Base-by-base conservation (phyloP, 208 protist genomes). In the Trypanosoma boissoni region DNA sequence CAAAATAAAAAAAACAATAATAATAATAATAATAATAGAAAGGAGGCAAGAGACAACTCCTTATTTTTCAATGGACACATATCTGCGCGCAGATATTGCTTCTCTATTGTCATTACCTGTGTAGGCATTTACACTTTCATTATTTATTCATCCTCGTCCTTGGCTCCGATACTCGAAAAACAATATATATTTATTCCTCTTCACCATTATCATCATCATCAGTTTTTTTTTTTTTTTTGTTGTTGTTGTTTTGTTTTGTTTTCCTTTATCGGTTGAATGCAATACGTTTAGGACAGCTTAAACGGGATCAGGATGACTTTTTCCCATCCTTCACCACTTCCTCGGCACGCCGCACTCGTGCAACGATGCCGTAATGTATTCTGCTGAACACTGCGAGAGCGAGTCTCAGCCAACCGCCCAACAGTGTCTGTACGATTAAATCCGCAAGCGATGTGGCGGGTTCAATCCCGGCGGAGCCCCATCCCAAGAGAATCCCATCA, bases 311-410 rank as follows among this genome's bases (percentile, higher is more conserved):
- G 23, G 3, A n/a, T 48, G 4, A 24, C 5, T 23, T 18, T 18
- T 54, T 37, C 23, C 67, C 18, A 1, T 43, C 27, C 31, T 50
- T 34, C 28, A 31, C 18, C 14, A 29, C 9, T 26, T 8, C 63
- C n/a, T 80, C 70, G 24, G 18, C 32, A 6, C n/a, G 51, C 23
- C 87, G 81, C 5, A 94, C 63, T 23, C 51, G 68, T 32, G 46
- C 52, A 7, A 94, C 88, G 39, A 94, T 94, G 39, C 57, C 54
- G 64, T 94, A 94, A 55, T 94, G 88, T 10, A 91, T 23, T 57
- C 74, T 80, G 29, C 82, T 76, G 14, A 78, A 76, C 7, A 85
- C 68, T 3, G 80, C 83, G 21, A 88, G 65, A 3, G 56, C 73
- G 1, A 94, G 68, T 10, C 87, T 76, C 46, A 94, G 45, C 53